Base-by-base conservation (phyloP, 257 asterid species). In the Ehretia macrophylla region DNA sequence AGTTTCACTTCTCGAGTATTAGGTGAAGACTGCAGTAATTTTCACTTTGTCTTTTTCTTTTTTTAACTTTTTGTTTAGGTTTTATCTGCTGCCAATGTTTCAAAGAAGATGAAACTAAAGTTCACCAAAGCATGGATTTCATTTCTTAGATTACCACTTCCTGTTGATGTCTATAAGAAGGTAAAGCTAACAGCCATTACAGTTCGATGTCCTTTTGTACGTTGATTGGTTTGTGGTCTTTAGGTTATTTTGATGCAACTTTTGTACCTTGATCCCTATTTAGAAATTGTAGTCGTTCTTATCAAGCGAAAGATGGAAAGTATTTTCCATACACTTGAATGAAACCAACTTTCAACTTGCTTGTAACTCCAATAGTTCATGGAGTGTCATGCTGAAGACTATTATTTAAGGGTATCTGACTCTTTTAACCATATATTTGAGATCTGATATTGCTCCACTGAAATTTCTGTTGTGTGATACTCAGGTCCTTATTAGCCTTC, bases 161-260 rank as follows among this genome's bases (percentile, higher is more conserved):
- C 97, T 9, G 69, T 92, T 76, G 86, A 86, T 71, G 85, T 86
- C n/a, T 92, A 86, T 77, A 92, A 92, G 81, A 90, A 92, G 97
- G 99, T 89, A 77, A 59, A 38, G 14, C 58, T 58, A 12, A 21
- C 40, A 53, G 46, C 23, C 47, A 20, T 19, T 56, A 11, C 10
- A 20, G 14, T 20, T 64, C 39, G 14, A 37, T 45, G n/a, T 66
- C 18, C 13, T 44, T 38, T 56, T 50, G 39, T 56, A 18, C 32
- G 11, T 58, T 42, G 48, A 40, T 20, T 58, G 35, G 35, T 58
- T 19, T 10, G 27, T 8, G 51, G 37, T 55, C 35, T 42, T 1
- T 49, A 19, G 44, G 16, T 27, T 27, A 27, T 6, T 27, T 27
- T 27, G 6, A 27, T 27, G 6, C 6, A 6, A 6, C 35, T 27